Base-by-base conservation (phyloP, 2,329 filamentous ascomycete genomes). In the Bipolaris victoriae region DNA sequence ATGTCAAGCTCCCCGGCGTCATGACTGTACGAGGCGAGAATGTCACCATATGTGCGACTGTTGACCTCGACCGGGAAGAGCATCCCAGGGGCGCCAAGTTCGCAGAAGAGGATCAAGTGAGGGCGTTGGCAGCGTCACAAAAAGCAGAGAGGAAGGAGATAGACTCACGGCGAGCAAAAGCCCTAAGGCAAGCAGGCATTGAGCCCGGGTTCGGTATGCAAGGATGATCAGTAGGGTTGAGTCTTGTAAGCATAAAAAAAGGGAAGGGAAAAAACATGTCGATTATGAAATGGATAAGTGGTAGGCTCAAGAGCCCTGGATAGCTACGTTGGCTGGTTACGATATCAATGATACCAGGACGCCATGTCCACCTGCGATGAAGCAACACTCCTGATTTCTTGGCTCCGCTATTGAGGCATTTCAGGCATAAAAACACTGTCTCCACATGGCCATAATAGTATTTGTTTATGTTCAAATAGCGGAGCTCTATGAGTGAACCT, bases 1-100 rank as follows among this genome's bases (percentile, higher is more conserved):
- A 99, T 75, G 86, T 96, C 58, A 83, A 87, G 10, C 87, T 92
- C 56, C 88, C 92, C 53, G 95, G 95, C 48, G 87, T 96, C 62
- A 98, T 95, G 79, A 85, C 98, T 35, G 91, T 99, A 44, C 85
- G 95, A 57, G 95, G 95, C 66, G 95, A 99, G 80, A 99, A 99
- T 76, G 95, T 99, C n/a, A 83, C 97, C 49, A 82, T 99, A 43
- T 84, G 98, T 16, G 95, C 95, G 36, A 96, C 98, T 78, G 96
- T 99, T 69, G 95, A 99, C 76, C 86, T 99, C 22, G 95, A 99
- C 81, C 92, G 90, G 72, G 95, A 99, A 77, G 95, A 99, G 76
- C 88, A 96, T 57, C 83, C 92, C 13, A 92, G 91, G 1, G 87
- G 88, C 31, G 92, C 90, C 67, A 81, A 84, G 65, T 81, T 82